Evolutionary conservation across 2,329 filamentous ascomycete species (phyloP).

Genomic region (Bipolaris cookei): DNA sequence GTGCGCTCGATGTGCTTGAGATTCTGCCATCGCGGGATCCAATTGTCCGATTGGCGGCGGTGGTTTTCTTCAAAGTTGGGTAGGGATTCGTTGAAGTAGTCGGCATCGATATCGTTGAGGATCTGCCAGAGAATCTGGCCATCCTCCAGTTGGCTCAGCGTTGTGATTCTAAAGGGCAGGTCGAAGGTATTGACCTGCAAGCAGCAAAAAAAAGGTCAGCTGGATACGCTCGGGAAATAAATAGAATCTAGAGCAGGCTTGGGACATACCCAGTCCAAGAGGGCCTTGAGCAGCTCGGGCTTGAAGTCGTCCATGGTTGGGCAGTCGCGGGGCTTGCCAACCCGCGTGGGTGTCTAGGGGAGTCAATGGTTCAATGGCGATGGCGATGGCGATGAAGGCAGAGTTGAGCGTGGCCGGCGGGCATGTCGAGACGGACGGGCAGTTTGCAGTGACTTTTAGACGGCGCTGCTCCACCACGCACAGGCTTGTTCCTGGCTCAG

Average conservation of each 20-base stretch:
- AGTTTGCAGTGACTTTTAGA: conserved; percentile 20
- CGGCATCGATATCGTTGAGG: conserved; percentile 54
- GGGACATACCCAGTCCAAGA: conserved; percentile 48
- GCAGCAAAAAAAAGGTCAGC: not conserved
- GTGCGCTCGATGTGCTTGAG: conserved; percentile 58
- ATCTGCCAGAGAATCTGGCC: conserved; percentile 58
- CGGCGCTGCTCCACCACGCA: conserved; percentile 18
- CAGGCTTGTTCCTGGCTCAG: conserved; percentile 17
- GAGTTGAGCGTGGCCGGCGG: conserved; percentile 25
- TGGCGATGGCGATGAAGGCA: conserved; percentile 5
- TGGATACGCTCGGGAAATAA: too few species aligned
- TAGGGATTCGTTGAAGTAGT: conserved; percentile 57
- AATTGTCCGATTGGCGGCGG: conserved; percentile 53
- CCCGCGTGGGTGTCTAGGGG: not conserved
- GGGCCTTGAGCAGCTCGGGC: conserved; percentile 48
- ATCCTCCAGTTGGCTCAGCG: conserved; percentile 55
- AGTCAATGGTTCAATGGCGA: conserved; percentile 1
- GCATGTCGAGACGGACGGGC: conserved; percentile 39
- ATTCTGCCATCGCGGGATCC: conserved; percentile 61
- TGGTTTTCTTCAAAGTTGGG: conserved; percentile 53
- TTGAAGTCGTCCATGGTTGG: conserved; percentile 49
- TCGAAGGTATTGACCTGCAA: conserved; percentile 54
- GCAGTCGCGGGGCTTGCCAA: conserved; percentile 2
- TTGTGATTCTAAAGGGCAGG: conserved; percentile 43
- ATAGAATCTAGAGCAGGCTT: too few species aligned